phyloP scores from a whole-genome alignment of 2,329 filamentous ascomycete species.

The Cladorrhinum sp. region DNA sequence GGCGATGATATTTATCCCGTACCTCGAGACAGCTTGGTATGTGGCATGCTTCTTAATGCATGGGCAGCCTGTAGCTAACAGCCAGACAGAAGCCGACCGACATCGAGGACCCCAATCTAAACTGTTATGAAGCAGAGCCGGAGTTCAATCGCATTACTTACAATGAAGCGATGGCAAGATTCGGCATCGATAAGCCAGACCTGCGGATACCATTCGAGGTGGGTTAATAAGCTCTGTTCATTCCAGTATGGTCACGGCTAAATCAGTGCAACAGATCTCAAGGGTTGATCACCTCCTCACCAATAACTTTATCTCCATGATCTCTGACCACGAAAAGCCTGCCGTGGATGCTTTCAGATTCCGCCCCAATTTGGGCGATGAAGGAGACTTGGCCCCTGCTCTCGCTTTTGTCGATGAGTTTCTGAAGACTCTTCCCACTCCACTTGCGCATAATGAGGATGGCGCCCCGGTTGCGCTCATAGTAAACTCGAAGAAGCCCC shows the following conservation, averaged over 20 bases:
- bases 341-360: slow-evolving; percentile 74
- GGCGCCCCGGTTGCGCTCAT: slow-evolving; percentile 80
- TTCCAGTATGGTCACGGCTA: background rate
- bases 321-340: slow-evolving; percentile 65
- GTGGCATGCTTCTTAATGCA: background rate
- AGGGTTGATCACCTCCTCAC: slow-evolving; percentile 55
- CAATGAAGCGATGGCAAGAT: slow-evolving; percentile 70
- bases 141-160: slow-evolving; percentile 66
- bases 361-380: slow-evolving; percentile 39
- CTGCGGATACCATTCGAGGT: slow-evolving; percentile 69
- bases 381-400: background rate
- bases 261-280: slow-evolving; percentile 50
- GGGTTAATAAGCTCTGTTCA: slow-evolving; percentile 20
- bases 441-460: slow-evolving; percentile 65
- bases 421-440: slow-evolving; percentile 60
- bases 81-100: background rate
- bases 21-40: slow-evolving; percentile 17
- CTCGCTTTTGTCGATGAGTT: slow-evolving; percentile 60
- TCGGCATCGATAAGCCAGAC: slow-evolving; percentile 92
- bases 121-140: slow-evolving; percentile 17
- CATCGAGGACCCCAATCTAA: background rate
- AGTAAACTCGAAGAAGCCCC: slow-evolving; percentile 68
- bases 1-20: slow-evolving; percentile 32
- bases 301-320: slow-evolving; percentile 64
- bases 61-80: background rate